Evolutionary conservation across 139 green algal species (phyloP).

Genomic region (Asterochloris erici): DNA sequence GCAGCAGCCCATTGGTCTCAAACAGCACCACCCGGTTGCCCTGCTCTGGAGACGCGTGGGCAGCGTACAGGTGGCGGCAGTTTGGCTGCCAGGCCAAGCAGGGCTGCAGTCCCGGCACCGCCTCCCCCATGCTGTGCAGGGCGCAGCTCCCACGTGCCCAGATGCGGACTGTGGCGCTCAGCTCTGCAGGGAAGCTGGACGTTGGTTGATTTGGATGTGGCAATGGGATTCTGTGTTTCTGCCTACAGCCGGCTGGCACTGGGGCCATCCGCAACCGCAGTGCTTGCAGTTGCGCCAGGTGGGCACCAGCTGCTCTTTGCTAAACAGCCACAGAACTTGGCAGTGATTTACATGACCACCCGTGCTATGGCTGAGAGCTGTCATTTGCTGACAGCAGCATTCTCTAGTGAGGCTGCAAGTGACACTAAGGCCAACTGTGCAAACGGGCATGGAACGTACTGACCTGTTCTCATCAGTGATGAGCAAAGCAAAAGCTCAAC

Average conservation of each 20-base stretch:
- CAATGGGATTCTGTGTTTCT: not conserved
- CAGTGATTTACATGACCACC: no score
- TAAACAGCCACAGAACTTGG: not conserved
- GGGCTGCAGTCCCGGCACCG: constrained; percentile 35
- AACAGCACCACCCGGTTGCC: constrained; percentile 65
- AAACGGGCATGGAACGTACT: no score
- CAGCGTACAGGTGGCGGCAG: constrained; percentile 73
- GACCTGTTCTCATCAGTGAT: no score
- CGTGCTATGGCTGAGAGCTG: no score
- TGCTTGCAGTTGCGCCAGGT: no score
- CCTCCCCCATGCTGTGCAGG: constrained; percentile 60
- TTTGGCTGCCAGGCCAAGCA: constrained; percentile 85
- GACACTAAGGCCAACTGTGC: no score
- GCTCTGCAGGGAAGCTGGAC: not conserved
- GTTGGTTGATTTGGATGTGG: not conserved
- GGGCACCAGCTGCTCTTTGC: not conserved
- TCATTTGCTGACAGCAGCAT: no score
- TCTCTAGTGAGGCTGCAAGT: no score
- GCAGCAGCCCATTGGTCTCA: constrained; percentile 87
- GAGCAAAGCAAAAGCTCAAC: no score
- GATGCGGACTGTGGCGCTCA: not conserved
- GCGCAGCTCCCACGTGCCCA: constrained; percentile 63
- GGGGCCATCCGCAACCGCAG: not conserved
- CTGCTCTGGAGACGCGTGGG: not conserved
- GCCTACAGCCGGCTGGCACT: not conserved